Evolutionary conservation across 768 basidiomycete genomes (phyloP), one percentile per base, ranked within the genome.

Genomic region (Lactarius akahatsu): DNA sequence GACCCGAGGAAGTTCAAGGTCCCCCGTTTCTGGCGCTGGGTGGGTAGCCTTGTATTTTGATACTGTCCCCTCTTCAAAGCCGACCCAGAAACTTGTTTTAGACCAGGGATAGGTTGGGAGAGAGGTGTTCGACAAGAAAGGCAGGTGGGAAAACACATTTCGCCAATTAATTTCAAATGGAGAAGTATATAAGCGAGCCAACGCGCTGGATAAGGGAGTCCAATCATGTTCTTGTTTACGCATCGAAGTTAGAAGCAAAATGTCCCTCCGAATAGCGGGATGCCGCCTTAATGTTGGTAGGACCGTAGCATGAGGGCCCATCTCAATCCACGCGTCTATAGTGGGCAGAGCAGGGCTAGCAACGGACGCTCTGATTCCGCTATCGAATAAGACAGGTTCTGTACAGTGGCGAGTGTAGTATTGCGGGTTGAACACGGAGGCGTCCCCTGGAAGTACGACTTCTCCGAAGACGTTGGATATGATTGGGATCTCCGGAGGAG

Each of bases 41-140:
- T 40, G 34, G 23, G 41, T 32, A 8, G 41, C 9, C 38, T 47
- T 40, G 61, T 59, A 54, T 15, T 23, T 34, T 16, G 38, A 38
- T 8, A 38, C 26, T 1, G 34, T 58, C 16, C 68, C 70, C 62
- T 82, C 81, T 41, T 74, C 69, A 72, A 77, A 87, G 0, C 76
- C 73, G 2, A 86, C 80, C 87, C 86, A 90, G 72, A 85, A 89
- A 28, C 77, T 81, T 3, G 79, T 77, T 56, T 76, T 77, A 11
- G 80, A 76, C 69, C 90, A 88, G 1, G 88, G 87, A 73, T 91
- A 91, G 4, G 80, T 76, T 0, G 90, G 90, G 13, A 90, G 74
- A 65, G 80, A 81, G n/a, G 82, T 70, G 66, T 83, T 83, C 34
- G 67, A 65, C 10, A 67, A 45, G 3, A 76, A 74, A 10, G 76